Conservation (phyloP, 2,329 filamentous ascomycete genomes). For the Fusarium metavorans region DNA sequence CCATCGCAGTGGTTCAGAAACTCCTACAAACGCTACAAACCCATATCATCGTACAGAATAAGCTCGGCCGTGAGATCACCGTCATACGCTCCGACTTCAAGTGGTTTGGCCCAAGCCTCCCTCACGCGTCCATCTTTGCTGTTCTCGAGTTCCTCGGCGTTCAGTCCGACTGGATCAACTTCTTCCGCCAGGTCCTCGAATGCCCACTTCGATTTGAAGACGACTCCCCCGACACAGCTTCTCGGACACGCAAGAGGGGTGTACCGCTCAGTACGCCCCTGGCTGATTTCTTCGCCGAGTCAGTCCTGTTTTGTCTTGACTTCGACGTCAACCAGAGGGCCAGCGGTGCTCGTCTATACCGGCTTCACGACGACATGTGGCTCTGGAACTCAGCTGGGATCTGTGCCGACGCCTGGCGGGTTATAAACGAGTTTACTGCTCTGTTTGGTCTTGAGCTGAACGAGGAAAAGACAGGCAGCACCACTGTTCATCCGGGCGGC, state of each 20-base stretch:
- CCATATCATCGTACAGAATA: slow-evolving; percentile 56
- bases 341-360: not conserved
- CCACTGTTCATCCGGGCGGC: not conserved
- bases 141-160: slow-evolving; percentile 57
- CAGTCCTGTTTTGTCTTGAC: not conserved
- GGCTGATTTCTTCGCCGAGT: not conserved
- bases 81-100: slow-evolving; percentile 58
- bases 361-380: not conserved
- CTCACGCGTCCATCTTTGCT: slow-evolving; percentile 67
- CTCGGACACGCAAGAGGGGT: not conserved
- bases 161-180: not conserved
- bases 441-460: not conserved
- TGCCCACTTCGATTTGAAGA: not conserved
- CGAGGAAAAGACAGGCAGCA: not conserved
- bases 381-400: not conserved
- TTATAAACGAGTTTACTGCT: not conserved
- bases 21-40: not conserved
- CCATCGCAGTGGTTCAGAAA: not conserved
- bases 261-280: not conserved
- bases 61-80: slow-evolving; percentile 56
- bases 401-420: not conserved
- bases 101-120: slow-evolving; percentile 55
- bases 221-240: not conserved
- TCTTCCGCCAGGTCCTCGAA: not conserved
- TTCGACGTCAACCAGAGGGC: not conserved